Percentiles rank a stretch among this genome's conserved stretches.
These are phyloP conservation scores for Ceraceosorus guamensis DNA, from an alignment of 1,284 basidiomycete species.

Conservation along the genomic window DNA sequence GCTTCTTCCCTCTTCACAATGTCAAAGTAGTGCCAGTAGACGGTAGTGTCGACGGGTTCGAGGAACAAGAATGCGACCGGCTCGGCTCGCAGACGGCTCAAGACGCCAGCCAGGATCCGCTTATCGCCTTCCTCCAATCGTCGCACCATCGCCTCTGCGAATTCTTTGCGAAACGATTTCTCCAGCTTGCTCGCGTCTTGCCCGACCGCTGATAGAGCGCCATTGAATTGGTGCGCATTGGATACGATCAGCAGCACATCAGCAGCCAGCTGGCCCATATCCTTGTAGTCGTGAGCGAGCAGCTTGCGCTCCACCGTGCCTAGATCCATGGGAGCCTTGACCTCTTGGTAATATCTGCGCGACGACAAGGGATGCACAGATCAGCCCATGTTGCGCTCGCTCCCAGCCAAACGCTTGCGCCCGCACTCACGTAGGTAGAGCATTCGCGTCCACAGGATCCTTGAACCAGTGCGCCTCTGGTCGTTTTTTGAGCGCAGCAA, in stretches of 20 bases:
- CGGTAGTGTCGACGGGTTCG: conserved; percentile 62
- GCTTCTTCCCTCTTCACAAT: conserved; percentile 75
- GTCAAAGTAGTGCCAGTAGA: conserved; percentile 71
- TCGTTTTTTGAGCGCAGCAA: conserved; percentile 62
- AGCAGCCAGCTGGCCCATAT: conserved; percentile 59
- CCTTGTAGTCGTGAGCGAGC: conserved; percentile 25
- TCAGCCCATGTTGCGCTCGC: too few species aligned
- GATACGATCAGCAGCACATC: conserved; percentile 77
- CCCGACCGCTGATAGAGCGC: conserved; percentile 64
- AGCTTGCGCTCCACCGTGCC: conserved; percentile 68
- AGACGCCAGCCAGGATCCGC: conserved; percentile 64
- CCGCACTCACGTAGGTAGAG: conserved; percentile 63
- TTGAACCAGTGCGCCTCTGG: conserved; percentile 71
- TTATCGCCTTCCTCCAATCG: conserved; percentile 75
- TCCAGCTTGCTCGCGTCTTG: conserved; percentile 61
- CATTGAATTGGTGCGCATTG: conserved; percentile 61
- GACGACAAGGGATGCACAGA: too few species aligned
- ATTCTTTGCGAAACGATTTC: conserved; percentile 69
- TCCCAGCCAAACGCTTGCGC: too few species aligned
- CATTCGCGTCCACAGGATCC: conserved; percentile 72
- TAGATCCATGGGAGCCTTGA: conserved; percentile 85
- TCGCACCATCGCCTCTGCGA: conserved; percentile 68
- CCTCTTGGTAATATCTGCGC: conserved; percentile 72
- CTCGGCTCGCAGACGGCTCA: conserved; percentile 55
- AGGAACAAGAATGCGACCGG: conserved; percentile 49